Base-by-base conservation (phyloP, 352 stramenopile species). In the Phytophthora ohioensis region DNA sequence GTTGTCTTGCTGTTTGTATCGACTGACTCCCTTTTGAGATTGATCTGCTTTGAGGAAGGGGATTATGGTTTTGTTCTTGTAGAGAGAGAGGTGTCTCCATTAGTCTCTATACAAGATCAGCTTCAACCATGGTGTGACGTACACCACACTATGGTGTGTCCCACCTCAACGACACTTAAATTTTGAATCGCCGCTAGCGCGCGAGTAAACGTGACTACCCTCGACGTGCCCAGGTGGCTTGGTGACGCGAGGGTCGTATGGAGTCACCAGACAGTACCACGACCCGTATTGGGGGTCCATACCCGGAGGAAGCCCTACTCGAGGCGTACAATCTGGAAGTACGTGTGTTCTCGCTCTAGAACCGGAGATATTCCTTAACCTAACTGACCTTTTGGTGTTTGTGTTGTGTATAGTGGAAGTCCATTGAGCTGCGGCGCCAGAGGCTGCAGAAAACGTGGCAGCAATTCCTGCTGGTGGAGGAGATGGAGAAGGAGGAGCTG, bases 271-370 rank as follows among this genome's bases (percentile, higher is more conserved):
- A 76, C 13, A 27, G 57, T n/a, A 38, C 57, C 30, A 51, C 56
- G 41, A 36, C 30, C 27, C 49, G 56, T 12, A 49, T 74, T n/a
- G 68, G 53, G 4, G 38, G 32, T 15, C 61, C 43, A 8, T 75
- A 75, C 67, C 57, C 72, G 21, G 85, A 92, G 36, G 85, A 92
- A 62, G 61, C 75, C 42, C 67, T 92, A 45, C 71, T 92, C 10
- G 79, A 92, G 65, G 74, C 80, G 27, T 90, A 83, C 58, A 76
- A 87, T 42, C 57, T 93, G 45, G 72, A 93, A 78, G 84, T 92
- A 41, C 56, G 78, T 80, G 32, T 10, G 1, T 21, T 4, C 3
- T 17, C 0, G 12, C 5, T 4, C 3, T 59, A 56, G 0, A 48
- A n/a, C 11, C 3, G 4, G 43, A 65, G 34, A 34, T 49, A 56